Evolutionary conservation across 371 early-diverging fungal species (phyloP), one percentile per base, ranked within the genome.

Genomic region (Mortierella sp.): DNA sequence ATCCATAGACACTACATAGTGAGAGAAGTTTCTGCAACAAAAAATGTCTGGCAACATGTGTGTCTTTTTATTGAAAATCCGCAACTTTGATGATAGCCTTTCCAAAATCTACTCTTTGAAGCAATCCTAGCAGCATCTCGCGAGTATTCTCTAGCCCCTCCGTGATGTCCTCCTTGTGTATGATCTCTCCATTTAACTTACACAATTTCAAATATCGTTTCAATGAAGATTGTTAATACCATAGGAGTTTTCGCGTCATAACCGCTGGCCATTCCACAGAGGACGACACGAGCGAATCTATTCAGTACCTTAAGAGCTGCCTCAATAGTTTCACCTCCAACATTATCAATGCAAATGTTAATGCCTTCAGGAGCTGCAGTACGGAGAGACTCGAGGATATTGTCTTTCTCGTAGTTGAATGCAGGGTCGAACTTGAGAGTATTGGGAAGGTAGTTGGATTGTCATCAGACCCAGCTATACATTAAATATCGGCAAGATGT

Each of bases 341-440:
- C 91, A 64, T 90, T 89, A 22, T 91, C 91, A 81, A 85, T 92
- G 82, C 89, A 91, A 61, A 89, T 87, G 71, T 93, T 90, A 64
- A 92, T 86, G 37, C 92, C 93, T 10, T 88, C 80, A 22, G 90
- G 91, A 47, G 84, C 86, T 49, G 47, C 51, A 53, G 86, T 68
- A 0, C 51, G 51, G 19, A 89, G 70, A 31, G 81, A 70, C 23
- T 83, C 82, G 7, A 75, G 69, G 1, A 83, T 76, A 35, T 77
- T 84, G 26, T 70, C 82, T 0, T 82, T 89, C 84, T 92, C 92
- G 88, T 93, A 92, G 85, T 92, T 93, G 86, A 93, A 91, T 2
- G 89, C 94, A 13, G 75, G 90, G 75, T 92, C 91, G 34, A 89
- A 89, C 15, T 87, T 85, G 51, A 89, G 70, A n/a, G 76, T 83